Evolutionary conservation across 148 eudicot species (phyloP), one percentile per base, ranked within the genome.

Genomic region (Agrostemma githago): DNA sequence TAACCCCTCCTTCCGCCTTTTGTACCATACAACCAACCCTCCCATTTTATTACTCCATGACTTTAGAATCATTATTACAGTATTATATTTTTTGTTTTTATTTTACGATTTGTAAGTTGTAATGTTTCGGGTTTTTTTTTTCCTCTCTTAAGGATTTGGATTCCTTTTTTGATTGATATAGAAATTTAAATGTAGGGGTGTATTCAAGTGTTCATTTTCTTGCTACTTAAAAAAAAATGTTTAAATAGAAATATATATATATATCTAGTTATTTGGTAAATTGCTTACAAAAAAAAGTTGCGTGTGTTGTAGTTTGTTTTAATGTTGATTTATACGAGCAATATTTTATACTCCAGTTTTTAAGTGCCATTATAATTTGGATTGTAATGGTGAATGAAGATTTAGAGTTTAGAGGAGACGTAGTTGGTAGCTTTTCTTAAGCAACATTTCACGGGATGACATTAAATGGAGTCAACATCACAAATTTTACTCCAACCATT

Each of bases 21-120:
- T 75, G 76, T 76, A 75, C 53, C 76, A 72, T 80, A 70, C 43
- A 70, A 72, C 56, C 72, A 21, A 70, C 66, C 56, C 72, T 21
- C 57, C 68, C 11, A 19, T 63, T 43, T 34, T 48, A 70, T 19
- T 20, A 46, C 14, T 4, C 42, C 20, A 37, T 19, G 39, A 46
- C 14, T 4, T 54, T 39, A 37, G 62, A 68, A 59, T 41, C 72
- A 72, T 76, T 79, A 26, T 26, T 26, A 26, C 34, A 26, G 34
- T 26, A 26, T 26, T 51, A 51, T 51, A 10, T 51, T 10, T 51
- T 51, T 51, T 51, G 15, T 11, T 51, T 51, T 75, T 71, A 51
- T 54, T 51, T 54, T 58, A 58, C 62, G 26, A 79, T 59, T 67
- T 64, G 66, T 26, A 57, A 75, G 68, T 61, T 38, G 65, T 26